Base-by-base conservation (phyloP, 2,329 filamentous ascomycete species). In the Epicoccum nigrum region DNA sequence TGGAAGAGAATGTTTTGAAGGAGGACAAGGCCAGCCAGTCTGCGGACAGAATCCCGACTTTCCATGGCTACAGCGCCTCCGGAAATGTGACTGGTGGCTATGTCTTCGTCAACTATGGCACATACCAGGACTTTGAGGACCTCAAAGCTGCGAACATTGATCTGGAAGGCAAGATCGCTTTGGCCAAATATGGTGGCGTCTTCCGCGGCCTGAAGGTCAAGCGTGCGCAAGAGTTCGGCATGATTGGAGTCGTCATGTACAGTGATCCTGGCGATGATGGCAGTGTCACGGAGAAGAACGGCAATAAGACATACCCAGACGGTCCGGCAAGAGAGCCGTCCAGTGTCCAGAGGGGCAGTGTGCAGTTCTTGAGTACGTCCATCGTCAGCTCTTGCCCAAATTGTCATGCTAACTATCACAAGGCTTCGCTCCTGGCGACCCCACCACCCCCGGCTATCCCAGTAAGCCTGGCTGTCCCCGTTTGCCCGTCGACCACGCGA, bases 141-240 rank as follows among this genome's bases (percentile, higher is more conserved):
- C 80, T 97, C 12, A 67, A 88, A 34, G 81, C 84, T 31, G 87
- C 89, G 30, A 90, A 91, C 59, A 75, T 97, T 50, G 86, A 83
- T 51, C 76, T 97, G 32, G 72, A 86, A 60, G 93, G 92, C 39
- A 96, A 96, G 74, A 93, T 97, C 60, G 92, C 90, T 1, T 78
- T 97, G 55, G 87, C 84, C 34, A 92, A 89, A 67, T 97, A 97
- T 69, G 93, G 93, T 13, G 81, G 83, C 37, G 86, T 93, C 55
- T 96, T 97, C 78, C 84, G 93, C 45, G 93, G 92, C 0, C 80
- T 97, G 56, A 97, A 97, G 74, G 85, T 97, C 49, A 96, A 96
- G 79, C 85, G 92, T 42, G 93, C 93, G 1, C 89, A 96, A 72
- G 91, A 97, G 63, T 79, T 96, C 15, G 93, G 92, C 28, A 93